Conservation (phyloP, 139 green algal genomes). For the Chlorella sp. region DNA sequence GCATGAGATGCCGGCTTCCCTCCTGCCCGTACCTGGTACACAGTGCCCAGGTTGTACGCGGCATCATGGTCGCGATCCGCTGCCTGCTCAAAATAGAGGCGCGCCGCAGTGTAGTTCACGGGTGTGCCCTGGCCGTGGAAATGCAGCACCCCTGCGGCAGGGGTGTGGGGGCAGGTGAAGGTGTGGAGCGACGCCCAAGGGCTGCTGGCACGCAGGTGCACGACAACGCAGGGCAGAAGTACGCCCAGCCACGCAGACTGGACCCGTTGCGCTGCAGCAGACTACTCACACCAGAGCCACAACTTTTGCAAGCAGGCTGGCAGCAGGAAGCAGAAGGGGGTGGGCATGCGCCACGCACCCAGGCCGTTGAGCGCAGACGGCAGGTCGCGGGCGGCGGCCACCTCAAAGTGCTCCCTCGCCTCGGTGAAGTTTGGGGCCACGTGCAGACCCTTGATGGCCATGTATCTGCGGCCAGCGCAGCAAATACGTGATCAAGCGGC, state of each 20-base stretch:
- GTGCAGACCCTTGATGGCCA: conserved; percentile 47
- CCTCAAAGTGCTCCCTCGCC: conserved; percentile 14
- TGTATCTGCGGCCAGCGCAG: conserved; percentile 22
- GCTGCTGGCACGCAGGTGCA: not conserved
- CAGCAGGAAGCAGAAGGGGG: too few species aligned
- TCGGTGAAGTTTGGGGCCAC: conserved; percentile 29
- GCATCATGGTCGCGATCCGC: conserved; percentile 17
- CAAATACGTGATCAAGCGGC: too few species aligned
- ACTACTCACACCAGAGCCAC: too few species aligned
- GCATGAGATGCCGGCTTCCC: too few species aligned
- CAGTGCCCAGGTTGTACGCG: conserved; percentile 30
- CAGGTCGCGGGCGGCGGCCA: not conserved
- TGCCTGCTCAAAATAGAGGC: conserved; percentile 14
- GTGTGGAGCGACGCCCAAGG: not conserved
- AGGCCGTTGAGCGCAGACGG: conserved; percentile 8
- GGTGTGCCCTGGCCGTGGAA: conserved; percentile 31
- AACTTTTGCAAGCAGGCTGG: too few species aligned
- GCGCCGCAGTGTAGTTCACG: conserved; percentile 11
- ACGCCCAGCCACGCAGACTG: too few species aligned
- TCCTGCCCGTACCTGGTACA: conserved; percentile 38
- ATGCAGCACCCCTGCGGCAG: conserved; percentile 5
- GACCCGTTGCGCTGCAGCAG: too few species aligned
- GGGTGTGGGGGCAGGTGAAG: not conserved
- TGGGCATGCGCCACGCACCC: not conserved
- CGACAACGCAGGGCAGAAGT: not conserved